These are phyloP conservation scores for Tilletia horrida DNA, from an alignment of 1,284 basidiomycete species.

Conservation along the genomic window DNA sequence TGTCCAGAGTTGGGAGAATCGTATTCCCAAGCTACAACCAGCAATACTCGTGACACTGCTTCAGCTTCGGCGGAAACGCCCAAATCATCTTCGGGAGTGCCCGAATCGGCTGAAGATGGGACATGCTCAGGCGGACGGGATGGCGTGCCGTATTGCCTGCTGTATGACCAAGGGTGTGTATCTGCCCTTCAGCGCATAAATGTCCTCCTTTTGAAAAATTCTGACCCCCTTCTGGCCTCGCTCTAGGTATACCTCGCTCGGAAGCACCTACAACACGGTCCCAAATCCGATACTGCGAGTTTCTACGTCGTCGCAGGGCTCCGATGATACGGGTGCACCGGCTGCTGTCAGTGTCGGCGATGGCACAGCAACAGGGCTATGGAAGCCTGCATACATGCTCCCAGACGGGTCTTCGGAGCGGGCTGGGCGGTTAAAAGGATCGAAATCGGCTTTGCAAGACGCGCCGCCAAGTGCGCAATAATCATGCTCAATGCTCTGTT, in stretches of 20 bases:
- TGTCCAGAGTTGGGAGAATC: conserved; percentile 65
- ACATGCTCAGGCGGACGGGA: conserved; percentile 22
- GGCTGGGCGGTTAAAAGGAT: conserved; percentile 54
- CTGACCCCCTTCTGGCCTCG: background rate
- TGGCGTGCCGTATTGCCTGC: conserved; percentile 66
- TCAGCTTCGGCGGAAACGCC: background rate
- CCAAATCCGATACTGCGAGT: conserved; percentile 76
- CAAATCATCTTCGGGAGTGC: background rate
- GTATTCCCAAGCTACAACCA: background rate
- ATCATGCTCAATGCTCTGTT: too few relatives aligned
- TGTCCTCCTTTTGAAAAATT: background rate
- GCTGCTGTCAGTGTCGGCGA: conserved; percentile 21
- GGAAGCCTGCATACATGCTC: conserved; percentile 75
- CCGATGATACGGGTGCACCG: conserved; percentile 21
- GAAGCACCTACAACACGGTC: conserved; percentile 88
- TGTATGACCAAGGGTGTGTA: conserved; percentile 85
- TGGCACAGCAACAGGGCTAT: conserved; percentile 30
- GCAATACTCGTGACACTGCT: conserved; percentile 20
- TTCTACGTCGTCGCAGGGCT: conserved; percentile 23
- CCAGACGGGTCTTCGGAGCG: conserved; percentile 73
- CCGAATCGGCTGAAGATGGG: conserved; percentile 10
- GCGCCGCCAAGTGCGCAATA: too few relatives aligned
- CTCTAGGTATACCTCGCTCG: conserved; percentile 84
- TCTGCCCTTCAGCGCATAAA: conserved; percentile 3
- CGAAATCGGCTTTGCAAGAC: too few relatives aligned